These are phyloP conservation scores for Hansfordia pulvinata DNA, from an alignment of 2,329 filamentous ascomycete species.

Conservation along the genomic window DNA sequence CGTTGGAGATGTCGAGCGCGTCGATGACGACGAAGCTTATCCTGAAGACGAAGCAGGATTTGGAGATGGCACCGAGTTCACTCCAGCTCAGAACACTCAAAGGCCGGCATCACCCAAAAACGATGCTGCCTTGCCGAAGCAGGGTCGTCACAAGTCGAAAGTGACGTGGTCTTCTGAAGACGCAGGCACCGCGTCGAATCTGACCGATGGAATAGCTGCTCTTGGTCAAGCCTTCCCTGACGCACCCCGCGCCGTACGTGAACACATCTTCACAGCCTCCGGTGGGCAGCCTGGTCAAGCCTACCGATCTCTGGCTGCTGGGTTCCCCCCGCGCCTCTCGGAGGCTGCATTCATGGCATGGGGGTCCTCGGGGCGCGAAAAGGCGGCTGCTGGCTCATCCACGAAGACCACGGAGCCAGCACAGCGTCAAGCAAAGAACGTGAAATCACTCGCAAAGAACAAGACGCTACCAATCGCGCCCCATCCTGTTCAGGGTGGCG, in stretches of 20 bases:
- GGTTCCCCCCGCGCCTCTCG: constrained; percentile 16
- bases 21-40: constrained; percentile 16
- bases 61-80: constrained; percentile 2
- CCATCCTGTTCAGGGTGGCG: constrained; percentile 13
- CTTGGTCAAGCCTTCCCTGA: constrained; percentile 29
- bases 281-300: constrained; percentile 20
- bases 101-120: too few relatives aligned
- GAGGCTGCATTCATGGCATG: constrained; percentile 6
- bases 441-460: too few relatives aligned
- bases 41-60: neutral
- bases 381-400: neutral
- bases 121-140: constrained; percentile 10
- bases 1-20: constrained; percentile 20
- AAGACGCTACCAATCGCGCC: neutral
- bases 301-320: constrained; percentile 20
- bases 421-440: neutral
- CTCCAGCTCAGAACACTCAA: too few relatives aligned
- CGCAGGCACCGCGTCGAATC: constrained; percentile 9
- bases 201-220: constrained; percentile 19
- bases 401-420: neutral
- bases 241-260: constrained; percentile 19
- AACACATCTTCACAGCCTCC: constrained; percentile 20
- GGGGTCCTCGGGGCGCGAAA: neutral
- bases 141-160: constrained; percentile 11
- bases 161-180: constrained; percentile 1